Evolutionary conservation across 2,329 filamentous ascomycete species (phyloP).

Genomic region (Penicillium sclerotigenum): DNA sequence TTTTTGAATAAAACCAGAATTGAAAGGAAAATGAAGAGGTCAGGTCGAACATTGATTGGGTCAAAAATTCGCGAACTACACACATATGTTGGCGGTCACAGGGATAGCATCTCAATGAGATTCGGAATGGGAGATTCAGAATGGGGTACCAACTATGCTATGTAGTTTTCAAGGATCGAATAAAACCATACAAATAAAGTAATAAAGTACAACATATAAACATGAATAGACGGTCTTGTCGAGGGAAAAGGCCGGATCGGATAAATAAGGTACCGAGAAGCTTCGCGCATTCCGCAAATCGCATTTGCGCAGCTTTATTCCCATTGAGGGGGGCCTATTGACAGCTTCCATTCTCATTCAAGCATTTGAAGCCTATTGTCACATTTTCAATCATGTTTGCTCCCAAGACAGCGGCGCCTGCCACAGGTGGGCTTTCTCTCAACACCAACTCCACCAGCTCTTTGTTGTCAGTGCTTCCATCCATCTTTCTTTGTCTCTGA

Average conservation of each 20-base stretch:
- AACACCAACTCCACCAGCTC: constrained; percentile 52
- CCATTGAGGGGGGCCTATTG: background rate
- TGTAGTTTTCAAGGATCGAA: constrained; percentile 1
- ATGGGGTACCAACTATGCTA: background rate
- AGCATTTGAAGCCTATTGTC: constrained; percentile 1
- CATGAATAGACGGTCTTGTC: background rate
- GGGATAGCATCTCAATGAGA: background rate
- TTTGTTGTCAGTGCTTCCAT: constrained; percentile 44
- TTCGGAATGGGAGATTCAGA: background rate
- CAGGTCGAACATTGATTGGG: background rate
- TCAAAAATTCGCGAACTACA: background rate
- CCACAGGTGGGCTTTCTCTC: constrained; percentile 47
- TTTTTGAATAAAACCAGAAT: background rate
- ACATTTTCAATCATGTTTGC: constrained; percentile 33
- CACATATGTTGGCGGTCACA: background rate
- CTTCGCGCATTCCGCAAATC: constrained; percentile 20
- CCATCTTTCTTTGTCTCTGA: constrained; percentile 1
- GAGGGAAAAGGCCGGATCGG: constrained; percentile 5
- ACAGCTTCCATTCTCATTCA: constrained; percentile 10
- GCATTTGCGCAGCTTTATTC: constrained; percentile 3
- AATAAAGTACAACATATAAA: too few relatives aligned
- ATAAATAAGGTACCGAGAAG: constrained; percentile 14
- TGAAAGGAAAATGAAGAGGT: background rate
- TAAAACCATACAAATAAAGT: background rate
- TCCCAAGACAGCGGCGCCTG: constrained; percentile 34